phyloP scores from a whole-genome alignment of 139 green algal genomes.

The Tetradesmus obliquus region DNA sequence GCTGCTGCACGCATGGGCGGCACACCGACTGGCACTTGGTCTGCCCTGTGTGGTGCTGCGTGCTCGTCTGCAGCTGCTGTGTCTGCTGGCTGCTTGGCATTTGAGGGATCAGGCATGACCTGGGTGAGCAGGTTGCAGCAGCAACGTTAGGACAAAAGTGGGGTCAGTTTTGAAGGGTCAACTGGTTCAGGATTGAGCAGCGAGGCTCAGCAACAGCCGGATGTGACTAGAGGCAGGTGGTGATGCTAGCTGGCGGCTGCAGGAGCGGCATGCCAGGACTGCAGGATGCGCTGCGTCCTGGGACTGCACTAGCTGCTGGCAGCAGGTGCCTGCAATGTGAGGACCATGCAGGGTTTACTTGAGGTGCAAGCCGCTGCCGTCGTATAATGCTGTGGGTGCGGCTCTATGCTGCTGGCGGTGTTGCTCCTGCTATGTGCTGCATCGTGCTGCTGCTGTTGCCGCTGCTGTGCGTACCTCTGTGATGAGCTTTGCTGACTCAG shows the following conservation, averaged over 20 bases:
- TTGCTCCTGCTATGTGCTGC: background rate
- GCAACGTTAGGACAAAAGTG: background rate
- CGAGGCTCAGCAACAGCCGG: too few relatives aligned
- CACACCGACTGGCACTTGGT: background rate
- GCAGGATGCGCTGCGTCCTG: too few relatives aligned
- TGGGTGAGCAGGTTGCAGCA: conserved; percentile 1
- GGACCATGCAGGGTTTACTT: too few relatives aligned
- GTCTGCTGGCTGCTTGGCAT: background rate
- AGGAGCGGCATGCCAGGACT: too few relatives aligned
- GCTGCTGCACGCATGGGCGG: conserved; percentile 1
- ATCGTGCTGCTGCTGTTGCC: background rate
- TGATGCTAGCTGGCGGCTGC: too few relatives aligned
- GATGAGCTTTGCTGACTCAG: conserved; percentile 31
- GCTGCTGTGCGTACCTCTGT: conserved; percentile 51
- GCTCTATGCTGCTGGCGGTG: background rate
- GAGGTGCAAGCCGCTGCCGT: background rate
- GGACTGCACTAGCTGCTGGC: too few relatives aligned
- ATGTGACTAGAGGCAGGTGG: too few relatives aligned
- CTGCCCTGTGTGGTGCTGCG: background rate
- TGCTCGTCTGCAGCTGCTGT: background rate
- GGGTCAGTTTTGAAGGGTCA: too few relatives aligned
- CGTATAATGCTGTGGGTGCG: too few relatives aligned
- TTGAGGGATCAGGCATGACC: conserved; percentile 53
- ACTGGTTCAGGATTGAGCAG: too few relatives aligned
- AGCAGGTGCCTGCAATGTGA: too few relatives aligned